phyloP scores from a whole-genome alignment of 2,329 filamentous ascomycete species.

The Pezicula radicicola region DNA sequence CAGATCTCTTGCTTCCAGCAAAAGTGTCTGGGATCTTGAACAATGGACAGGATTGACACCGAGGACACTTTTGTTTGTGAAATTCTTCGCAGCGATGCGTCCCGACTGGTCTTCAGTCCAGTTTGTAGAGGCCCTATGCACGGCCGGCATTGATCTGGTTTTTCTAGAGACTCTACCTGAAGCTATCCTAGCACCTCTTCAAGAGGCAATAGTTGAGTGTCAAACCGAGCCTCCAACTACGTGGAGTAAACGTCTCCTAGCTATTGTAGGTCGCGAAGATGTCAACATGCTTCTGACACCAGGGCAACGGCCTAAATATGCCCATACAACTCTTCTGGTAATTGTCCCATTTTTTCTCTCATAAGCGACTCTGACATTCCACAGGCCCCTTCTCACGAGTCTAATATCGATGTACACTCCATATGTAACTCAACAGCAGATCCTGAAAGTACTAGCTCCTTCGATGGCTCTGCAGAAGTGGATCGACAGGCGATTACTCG shows the following conservation, averaged over 20 bases:
- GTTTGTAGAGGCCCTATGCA: constrained; percentile 71
- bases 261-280: constrained; percentile 78
- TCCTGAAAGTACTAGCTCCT: constrained; percentile 54
- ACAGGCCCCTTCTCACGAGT: constrained; percentile 60
- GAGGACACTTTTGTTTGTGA: constrained; percentile 66
- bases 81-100: constrained; percentile 59
- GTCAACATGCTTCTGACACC: constrained; percentile 63
- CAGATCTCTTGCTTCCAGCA: constrained; percentile 14
- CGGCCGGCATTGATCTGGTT: constrained; percentile 62
- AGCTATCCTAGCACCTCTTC: constrained; percentile 74
- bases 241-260: constrained; percentile 71
- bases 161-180: constrained; percentile 84
- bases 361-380: constrained; percentile 8
- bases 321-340: constrained; percentile 23
- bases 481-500: constrained; percentile 81
- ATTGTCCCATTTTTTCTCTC: background rate
- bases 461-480: constrained; percentile 78
- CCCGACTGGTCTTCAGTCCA: constrained; percentile 51
- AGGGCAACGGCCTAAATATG: constrained; percentile 30
- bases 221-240: constrained; percentile 76
- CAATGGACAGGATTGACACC: constrained; percentile 43
- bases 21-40: constrained; percentile 11
- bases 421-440: constrained; percentile 66
- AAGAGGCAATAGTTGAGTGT: constrained; percentile 80
- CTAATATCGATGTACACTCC: constrained; percentile 72